Evolutionary conservation across 257 asterid species (phyloP).

Genomic region (Scutellaria galericulata): DNA sequence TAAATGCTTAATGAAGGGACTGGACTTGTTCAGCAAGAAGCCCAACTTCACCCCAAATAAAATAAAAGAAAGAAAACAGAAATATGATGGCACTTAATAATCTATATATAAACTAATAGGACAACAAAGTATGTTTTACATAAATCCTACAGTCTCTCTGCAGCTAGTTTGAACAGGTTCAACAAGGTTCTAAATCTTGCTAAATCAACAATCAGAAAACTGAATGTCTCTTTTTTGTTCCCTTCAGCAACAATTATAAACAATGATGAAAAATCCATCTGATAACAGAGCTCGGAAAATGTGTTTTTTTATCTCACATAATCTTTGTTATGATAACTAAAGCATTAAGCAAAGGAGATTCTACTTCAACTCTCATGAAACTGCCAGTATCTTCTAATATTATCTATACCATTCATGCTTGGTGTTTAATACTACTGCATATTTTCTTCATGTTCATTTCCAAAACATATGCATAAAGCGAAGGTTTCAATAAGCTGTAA

Average conservation of each 20-base stretch:
- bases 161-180: no score
- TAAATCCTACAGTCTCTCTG: constrained; percentile 19
- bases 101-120: constrained; percentile 4
- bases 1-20: constrained; percentile 15
- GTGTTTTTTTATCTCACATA: constrained; percentile 6
- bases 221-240: constrained; percentile 1
- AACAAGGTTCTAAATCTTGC: constrained; percentile 4
- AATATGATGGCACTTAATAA: constrained; percentile 7
- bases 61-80: not conserved
- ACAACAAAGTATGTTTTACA: constrained; percentile 7
- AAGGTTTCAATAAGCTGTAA: constrained; percentile 15
- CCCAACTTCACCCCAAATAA: constrained; percentile 3
- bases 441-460: not conserved
- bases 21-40: constrained; percentile 19
- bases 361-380: constrained; percentile 9
- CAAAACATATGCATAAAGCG: constrained; percentile 22
- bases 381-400: constrained; percentile 11
- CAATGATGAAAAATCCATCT: constrained; percentile 6
- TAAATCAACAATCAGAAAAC: not conserved
- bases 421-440: constrained; percentile 4
- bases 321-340: constrained; percentile 7
- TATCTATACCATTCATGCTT: constrained; percentile 8
- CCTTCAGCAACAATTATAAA: constrained; percentile 18
- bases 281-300: not conserved
- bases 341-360: not conserved